Evolutionary conservation across 2,329 filamentous ascomycete genomes (phyloP), one percentile per base, ranked within the genome.

Genomic region (Zymoseptoria tritici): DNA sequence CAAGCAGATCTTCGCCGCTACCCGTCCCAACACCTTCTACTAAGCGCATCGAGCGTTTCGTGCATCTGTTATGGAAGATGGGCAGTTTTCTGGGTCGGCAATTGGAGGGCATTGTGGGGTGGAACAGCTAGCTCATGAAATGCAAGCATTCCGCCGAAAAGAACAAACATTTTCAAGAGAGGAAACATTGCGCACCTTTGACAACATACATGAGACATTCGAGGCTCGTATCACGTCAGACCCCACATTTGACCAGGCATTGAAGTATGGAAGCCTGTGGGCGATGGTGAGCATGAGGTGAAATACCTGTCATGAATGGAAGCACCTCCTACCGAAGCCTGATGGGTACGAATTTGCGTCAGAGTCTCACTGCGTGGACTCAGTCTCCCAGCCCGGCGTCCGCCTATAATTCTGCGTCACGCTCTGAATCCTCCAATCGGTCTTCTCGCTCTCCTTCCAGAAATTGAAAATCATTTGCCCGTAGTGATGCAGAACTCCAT

Each of bases 21-120:
- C 86, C 82, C 88, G 94, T 81, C 94, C 94, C 75, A 90, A 90
- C 76, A 99, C 94, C 79, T 97, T 97, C 85, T 94, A 91, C 85
- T 97, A 91, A 85, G 84, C 77, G 80, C 77, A 79, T 67, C 55
- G 57, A 59, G 59, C 56, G 36, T 61, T 57, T 58, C 56, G 54
- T 63, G 61, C 63, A 65, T 65, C 61, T 62, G 61, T 63, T 61
- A 58, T 26, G 62, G 58, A 61, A 49, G 57, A 57, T 53, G 55
- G 36, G 36, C 36, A 46, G 36, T 16, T 46, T 46, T 46, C 36
- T 46, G 36, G 36, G 36, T 46, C 36, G 36, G 36, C 36, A 46
- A 16, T 46, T 42, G 36, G 36, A 42, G 36, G 36, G 36, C 36
- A 11, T 42, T 42, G 36, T 46, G 36, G 16, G 36, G 13, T 46